Evolutionary conservation across 2,329 filamentous ascomycete species (phyloP).

Genomic region (Beauveria sp.): DNA sequence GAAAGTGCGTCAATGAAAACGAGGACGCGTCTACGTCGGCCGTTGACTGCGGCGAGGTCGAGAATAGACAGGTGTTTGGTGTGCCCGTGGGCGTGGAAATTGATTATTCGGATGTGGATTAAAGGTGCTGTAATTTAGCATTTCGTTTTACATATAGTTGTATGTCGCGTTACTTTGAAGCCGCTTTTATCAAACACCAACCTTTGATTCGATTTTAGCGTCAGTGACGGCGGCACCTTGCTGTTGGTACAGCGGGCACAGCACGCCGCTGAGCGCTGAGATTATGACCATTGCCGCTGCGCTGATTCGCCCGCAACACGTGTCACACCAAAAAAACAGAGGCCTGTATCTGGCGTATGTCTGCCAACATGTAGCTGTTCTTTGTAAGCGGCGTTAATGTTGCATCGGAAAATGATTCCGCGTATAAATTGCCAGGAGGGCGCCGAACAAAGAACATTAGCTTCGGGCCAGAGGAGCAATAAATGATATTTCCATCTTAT

Average conservation of each 20-base stretch:
- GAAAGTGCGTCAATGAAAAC: slow-evolving; percentile 30
- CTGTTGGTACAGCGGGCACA: too few relatives aligned
- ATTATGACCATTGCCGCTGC: too few relatives aligned
- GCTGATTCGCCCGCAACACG: too few relatives aligned
- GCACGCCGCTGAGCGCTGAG: too few relatives aligned
- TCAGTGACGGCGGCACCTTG: too few relatives aligned
- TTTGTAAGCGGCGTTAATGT: not conserved
- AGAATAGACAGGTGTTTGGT: slow-evolving; percentile 35
- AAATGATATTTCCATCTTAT: not conserved
- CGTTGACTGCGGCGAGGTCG: slow-evolving; percentile 25
- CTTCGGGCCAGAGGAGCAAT: not conserved
- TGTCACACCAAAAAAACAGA: too few relatives aligned
- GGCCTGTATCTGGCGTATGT: too few relatives aligned
- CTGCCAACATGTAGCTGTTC: not conserved
- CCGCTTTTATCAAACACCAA: too few relatives aligned
- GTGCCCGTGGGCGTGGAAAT: slow-evolving; percentile 30
- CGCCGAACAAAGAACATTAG: not conserved
- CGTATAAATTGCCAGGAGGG: not conserved
- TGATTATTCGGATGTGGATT: not conserved
- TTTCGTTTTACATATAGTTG: too few relatives aligned
- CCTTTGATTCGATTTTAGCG: too few relatives aligned
- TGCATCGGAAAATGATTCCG: not conserved
- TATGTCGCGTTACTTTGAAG: too few relatives aligned
- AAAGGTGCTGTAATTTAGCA: too few relatives aligned
- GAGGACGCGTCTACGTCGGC: slow-evolving; percentile 16